Conservation (phyloP, 192 early-diverging fungal species). For the Backusella tarrabulga region DNA sequence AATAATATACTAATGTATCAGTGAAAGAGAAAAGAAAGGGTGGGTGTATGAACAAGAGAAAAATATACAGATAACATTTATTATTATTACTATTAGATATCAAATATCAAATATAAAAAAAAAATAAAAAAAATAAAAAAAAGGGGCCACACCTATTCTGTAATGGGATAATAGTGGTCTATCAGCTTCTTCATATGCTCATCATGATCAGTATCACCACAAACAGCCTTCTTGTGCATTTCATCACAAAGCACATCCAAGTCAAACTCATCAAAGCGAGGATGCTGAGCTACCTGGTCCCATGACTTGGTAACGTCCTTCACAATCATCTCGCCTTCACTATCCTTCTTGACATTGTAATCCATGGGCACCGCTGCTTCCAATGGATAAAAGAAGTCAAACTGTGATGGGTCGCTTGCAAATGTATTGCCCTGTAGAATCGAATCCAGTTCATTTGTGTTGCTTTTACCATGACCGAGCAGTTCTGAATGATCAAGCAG, state of each 20-base stretch:
- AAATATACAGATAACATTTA: no score
- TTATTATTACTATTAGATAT: neutral
- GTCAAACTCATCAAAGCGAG: constrained; percentile 57
- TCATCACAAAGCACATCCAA: constrained; percentile 50
- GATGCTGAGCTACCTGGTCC: constrained; percentile 51
- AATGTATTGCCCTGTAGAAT: neutral
- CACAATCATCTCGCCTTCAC: neutral
- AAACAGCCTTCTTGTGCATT: constrained; percentile 54
- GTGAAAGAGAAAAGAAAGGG: no score
- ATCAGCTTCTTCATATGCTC: neutral
- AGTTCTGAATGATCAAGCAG: neutral
- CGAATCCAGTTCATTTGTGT: neutral
- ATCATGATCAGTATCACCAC: constrained; percentile 28
- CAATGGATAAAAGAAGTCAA: neutral
- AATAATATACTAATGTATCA: no score
- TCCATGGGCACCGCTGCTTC: neutral
- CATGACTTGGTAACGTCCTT: constrained; percentile 41
- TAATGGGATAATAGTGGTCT: neutral
- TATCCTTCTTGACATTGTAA: neutral
- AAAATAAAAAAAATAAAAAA: neutral
- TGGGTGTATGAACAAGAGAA: no score
- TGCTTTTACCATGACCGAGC: neutral
- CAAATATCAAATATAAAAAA: neutral
- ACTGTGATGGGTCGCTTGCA: neutral
- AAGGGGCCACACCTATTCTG: neutral